Base-by-base conservation (phyloP, 805 yeast species). In the Lipomyces yamanashiensis region DNA sequence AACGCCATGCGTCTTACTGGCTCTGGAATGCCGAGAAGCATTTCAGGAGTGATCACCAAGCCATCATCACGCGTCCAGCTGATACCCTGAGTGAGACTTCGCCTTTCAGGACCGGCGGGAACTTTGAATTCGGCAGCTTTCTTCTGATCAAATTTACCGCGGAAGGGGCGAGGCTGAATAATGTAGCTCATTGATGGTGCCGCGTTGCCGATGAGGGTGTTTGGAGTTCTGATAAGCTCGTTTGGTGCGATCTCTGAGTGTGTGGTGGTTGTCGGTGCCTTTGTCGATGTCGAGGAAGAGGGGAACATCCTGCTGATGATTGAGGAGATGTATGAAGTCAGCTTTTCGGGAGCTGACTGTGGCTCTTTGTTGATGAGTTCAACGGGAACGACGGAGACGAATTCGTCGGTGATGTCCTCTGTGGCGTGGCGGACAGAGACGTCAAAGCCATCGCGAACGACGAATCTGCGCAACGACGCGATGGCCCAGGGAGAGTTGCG, bases 381-480 rank as follows among this genome's bases (percentile, higher is more conserved):
- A 28, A 59, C 63, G 13, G 68, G 63, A 33, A 54, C 62, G 8
- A 62, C 67, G n/a, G 69, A 67, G n/a, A 75, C 62, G 37, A 65
- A 63, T 15, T 73, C 72, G 47, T 69, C 80, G 73, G 48, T 74
- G 66, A 33, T 77, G 67, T 40, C 75, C 17, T 62, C 56, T 2
- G 57, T 68, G 9, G 66, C 65, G 19, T 61, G 60, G 33, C 64
- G 34, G 7, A 58, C 74, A 2, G 75, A 75, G 59, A 89, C 73
- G 41, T 82, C 80, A 54, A 88, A 81, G 0, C 91, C 92, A 70
- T 87, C 84, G 67, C 97, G 82, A 74, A 90, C 90, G 13, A 92
- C 90, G 77, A 93, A 92, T 68, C 85, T 85, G 67, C 96, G 81
- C 96, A 97, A 91, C 0, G 93, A 84, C 0, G 92, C 82, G 2